These are phyloP conservation scores for Eutrema salsugineum DNA, from an alignment of 441 rosid genomes.

Conservation along the genomic window DNA sequence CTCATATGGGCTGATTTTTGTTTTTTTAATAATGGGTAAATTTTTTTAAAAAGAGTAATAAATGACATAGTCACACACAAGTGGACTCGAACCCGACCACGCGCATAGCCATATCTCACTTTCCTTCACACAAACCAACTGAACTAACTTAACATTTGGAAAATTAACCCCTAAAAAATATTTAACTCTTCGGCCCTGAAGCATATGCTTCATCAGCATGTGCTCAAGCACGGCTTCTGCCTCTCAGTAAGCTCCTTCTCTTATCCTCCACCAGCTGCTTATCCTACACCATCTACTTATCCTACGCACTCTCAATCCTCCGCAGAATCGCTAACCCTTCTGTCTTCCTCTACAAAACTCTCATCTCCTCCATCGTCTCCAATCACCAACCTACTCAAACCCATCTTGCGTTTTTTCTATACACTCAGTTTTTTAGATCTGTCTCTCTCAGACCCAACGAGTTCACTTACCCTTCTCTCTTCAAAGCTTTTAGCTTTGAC, in stretches of 20 bases:
- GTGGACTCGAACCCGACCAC: no score
- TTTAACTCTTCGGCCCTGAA: no score
- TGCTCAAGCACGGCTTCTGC: no score
- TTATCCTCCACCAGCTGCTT: slow-evolving; percentile 34
- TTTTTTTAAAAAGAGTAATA: no score
- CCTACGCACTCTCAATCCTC: slow-evolving; percentile 50
- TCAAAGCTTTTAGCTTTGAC: slow-evolving; percentile 48
- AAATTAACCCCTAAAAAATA: no score
- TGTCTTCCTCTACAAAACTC: slow-evolving; percentile 57
- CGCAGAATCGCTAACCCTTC: slow-evolving; percentile 46
- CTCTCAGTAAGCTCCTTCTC: slow-evolving; percentile 55
- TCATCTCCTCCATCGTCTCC: slow-evolving; percentile 49
- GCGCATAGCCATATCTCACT: no score
- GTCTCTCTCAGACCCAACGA: slow-evolving; percentile 36
- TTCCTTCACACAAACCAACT: no score
- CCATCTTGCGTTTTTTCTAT: slow-evolving; percentile 47
- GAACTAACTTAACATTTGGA: no score
- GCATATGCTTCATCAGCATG: no score
- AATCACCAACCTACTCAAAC: slow-evolving; percentile 25
- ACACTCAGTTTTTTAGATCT: slow-evolving; percentile 17
- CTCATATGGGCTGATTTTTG: no score
- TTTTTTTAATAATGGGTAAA: no score
- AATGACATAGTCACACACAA: no score
- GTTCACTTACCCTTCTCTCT: slow-evolving; percentile 64
- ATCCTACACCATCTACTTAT: slow-evolving; percentile 23